Evolutionary conservation across 2,329 filamentous ascomycete genomes (phyloP).

Genomic region (Colletotrichum horii): DNA sequence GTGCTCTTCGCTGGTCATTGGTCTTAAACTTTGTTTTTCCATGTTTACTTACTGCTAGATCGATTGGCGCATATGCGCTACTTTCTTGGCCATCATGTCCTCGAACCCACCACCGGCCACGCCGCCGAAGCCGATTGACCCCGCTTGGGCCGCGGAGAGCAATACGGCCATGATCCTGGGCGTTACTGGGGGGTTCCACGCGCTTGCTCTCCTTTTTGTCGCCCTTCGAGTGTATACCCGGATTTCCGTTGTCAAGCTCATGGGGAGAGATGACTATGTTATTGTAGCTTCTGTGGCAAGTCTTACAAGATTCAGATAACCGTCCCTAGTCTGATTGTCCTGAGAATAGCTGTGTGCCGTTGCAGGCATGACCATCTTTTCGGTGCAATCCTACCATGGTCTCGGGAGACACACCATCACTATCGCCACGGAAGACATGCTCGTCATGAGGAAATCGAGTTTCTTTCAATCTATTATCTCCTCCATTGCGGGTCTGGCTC

Average conservation of each 20-base stretch:
- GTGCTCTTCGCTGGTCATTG: background rate
- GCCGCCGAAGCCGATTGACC: slow-evolving; percentile 2
- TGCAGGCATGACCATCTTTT: slow-evolving; percentile 38
- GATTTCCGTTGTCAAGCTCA: slow-evolving; percentile 23
- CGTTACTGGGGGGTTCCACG: slow-evolving; percentile 25
- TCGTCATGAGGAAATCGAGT: slow-evolving; percentile 42
- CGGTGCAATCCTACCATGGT: slow-evolving; percentile 47
- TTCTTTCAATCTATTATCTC: slow-evolving; percentile 52
- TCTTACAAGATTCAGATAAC: background rate
- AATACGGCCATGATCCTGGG: slow-evolving; percentile 27
- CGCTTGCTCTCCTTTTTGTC: slow-evolving; percentile 25
- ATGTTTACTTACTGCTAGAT: background rate
- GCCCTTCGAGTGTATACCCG: slow-evolving; percentile 23
- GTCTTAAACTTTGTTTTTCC: background rate
- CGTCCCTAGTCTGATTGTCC: background rate
- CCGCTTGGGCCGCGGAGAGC: slow-evolving; percentile 29
- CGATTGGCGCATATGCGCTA: background rate
- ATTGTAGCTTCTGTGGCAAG: slow-evolving; percentile 30
- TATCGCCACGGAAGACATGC: slow-evolving; percentile 35
- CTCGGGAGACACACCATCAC: slow-evolving; percentile 49
- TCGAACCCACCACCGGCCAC: background rate
- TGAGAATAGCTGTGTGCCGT: slow-evolving; percentile 28
- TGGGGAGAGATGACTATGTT: slow-evolving; percentile 31
- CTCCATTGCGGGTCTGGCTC: slow-evolving; percentile 29
- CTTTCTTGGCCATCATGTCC: background rate